phyloP scores from a whole-genome alignment of 352 stramenopile genomes.

The Globisporangium spinosum region DNA sequence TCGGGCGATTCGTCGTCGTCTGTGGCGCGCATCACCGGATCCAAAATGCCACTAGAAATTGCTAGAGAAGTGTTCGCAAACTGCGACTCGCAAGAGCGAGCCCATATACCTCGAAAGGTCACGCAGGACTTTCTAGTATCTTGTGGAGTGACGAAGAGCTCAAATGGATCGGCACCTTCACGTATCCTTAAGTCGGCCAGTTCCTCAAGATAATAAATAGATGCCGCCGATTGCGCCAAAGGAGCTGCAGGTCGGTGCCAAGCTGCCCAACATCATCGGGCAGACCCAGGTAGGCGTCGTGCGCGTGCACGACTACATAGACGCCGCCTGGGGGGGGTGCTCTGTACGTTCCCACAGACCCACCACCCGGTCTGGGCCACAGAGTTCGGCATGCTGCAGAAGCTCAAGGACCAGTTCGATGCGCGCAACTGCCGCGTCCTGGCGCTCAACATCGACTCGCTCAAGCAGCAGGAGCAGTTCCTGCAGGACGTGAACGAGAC shows the following conservation, averaged over 20 bases:
- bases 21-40: neutral
- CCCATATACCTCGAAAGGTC: conserved; percentile 15
- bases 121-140: conserved; percentile 12
- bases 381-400: conserved; percentile 76
- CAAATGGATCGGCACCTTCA: neutral
- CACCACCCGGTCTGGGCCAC: conserved; percentile 77
- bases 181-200: neutral
- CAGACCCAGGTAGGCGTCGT: conserved; percentile 70
- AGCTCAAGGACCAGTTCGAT: conserved; percentile 75
- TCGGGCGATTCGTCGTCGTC: neutral
- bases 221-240: conserved; percentile 30
- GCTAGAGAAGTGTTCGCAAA: neutral
- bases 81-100: neutral
- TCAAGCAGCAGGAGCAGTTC: conserved; percentile 47
- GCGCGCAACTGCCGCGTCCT: conserved; percentile 69
- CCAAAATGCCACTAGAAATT: neutral
- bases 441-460: conserved; percentile 39
- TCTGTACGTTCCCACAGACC: conserved; percentile 68
- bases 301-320: conserved; percentile 68
- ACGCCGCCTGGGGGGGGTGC: conserved; percentile 64
- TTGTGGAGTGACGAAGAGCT: neutral
- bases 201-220: neutral
- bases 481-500: conserved; percentile 78
- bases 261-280: conserved; percentile 69
- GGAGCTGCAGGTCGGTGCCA: conserved; percentile 60